A percentile compares a stretch with the other conserved stretches of the same genome.
Evolutionary conservation across 805 yeast genomes (phyloP).

Genomic region (Pichia heedii): DNA sequence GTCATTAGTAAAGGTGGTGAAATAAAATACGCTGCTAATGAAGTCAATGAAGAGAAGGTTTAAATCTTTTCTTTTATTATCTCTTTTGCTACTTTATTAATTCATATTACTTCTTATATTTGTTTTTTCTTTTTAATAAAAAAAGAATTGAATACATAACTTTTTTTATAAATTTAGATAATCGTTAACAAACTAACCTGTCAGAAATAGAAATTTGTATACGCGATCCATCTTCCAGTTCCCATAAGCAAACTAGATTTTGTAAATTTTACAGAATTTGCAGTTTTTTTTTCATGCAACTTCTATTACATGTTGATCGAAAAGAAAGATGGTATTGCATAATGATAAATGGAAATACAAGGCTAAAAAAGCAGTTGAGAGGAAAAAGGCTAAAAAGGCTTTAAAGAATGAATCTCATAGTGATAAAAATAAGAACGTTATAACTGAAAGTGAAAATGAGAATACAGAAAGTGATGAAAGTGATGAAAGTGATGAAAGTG

Average conservation of each 20-base stretch:
- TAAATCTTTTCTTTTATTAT: neutral
- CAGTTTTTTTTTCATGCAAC: no score
- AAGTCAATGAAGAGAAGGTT: slow-evolving; percentile 5
- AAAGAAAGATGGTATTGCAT: slow-evolving; percentile 42
- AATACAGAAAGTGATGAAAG: neutral
- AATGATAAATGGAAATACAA: slow-evolving; percentile 44
- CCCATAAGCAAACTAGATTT: neutral
- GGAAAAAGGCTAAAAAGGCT: slow-evolving; percentile 31
- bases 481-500: neutral
- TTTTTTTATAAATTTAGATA: no score
- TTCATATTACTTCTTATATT: neutral
- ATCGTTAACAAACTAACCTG: no score
- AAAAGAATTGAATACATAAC: no score
- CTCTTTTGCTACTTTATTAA: neutral
- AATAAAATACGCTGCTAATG: slow-evolving; percentile 4
- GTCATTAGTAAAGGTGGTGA: slow-evolving; percentile 14
- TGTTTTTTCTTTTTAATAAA: neutral
- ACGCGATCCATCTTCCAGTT: no score
- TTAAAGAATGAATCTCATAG: slow-evolving; percentile 7
- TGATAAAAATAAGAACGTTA: no score
- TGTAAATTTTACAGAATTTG: neutral
- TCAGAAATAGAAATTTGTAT: no score
- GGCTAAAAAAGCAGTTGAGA: slow-evolving; percentile 33
- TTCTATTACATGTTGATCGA: no score
- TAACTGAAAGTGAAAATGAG: slow-evolving; percentile 3